Evolutionary conservation across 352 stramenopile genomes (phyloP), one percentile per base, ranked within the genome.

Genomic region (Phytophthora brassicae): DNA sequence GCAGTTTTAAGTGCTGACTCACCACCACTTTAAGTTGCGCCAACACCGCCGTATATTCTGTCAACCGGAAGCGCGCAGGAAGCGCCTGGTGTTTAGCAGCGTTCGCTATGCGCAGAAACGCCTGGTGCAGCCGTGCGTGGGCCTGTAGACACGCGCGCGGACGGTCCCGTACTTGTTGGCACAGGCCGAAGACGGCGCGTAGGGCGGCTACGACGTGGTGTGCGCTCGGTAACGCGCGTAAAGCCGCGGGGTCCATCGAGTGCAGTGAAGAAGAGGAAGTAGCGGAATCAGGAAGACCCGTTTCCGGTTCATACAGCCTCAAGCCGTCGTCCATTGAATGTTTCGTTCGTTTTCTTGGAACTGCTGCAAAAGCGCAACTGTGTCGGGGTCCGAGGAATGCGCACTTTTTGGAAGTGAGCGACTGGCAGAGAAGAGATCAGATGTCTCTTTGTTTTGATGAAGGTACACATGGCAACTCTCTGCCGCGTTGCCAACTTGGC

Each of bases 111-210:
- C 69, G 62, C 13, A 90, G 50, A 51, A 86, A 84, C 0, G 63
- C 55, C 42, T 86, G 77, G 26, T 86, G 74, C 22, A 86, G 59
- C 33, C 77, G 58, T 13, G 74, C 66, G 22, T 86, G 77, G 1
- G 76, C 64, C 55, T 86, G 77, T 1, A 86, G 54, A 58, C 61
- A 71, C 20, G 68, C 70, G 26, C 64, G 66, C 53, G 75, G 74
- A 0, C 77, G 74, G 51, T 86, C 77, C 1, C 74, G 70, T 14
- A 77, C 55, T 19, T 77, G 64, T 22, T 82, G 63, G 33, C 74
- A 84, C 12, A 82, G 74, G 17, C 51, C 57, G 54, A 74, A 77
- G 41, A 83, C 63, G 8, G 47, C 49, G 44, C 67, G 72, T 26
- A 86, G 51, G 20, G 66, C 70, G 16, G 68, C 51, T 16, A 86